Base-by-base conservation (phyloP, 306 rosid genomes). In the Glycine soja region DNA sequence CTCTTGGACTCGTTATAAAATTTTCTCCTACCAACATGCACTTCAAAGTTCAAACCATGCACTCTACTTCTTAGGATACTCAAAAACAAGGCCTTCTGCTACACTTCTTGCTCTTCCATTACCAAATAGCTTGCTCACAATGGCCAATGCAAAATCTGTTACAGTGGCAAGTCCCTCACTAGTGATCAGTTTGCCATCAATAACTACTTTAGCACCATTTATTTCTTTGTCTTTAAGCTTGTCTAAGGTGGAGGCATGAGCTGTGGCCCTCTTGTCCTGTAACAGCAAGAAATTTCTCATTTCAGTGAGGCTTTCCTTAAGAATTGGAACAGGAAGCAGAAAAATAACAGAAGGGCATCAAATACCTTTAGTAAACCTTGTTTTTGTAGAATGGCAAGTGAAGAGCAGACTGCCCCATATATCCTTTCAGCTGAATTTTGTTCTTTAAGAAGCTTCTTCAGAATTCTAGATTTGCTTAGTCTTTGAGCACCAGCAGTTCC, bases 71-170 rank as follows among this genome's bases (percentile, higher is more conserved):
- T 72, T 86, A 13, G 90, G 97, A 88, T 90, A 89, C 74, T 93
- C 90, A 47, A 89, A 89, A 83, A 93, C 96, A 76, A 95, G 92
- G 80, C 97, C 99, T 85, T 90, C 97, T 63, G 99, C 98, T 40
- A 95, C 96, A 85, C 99, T 93, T 90, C 94, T 93, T 19, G 97
- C 98, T 81, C 99, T 93, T 14, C 88, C 96, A 84, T 87, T 85
- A 51, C 97, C 98, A 80, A 89, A 90, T 46, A 93, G 89, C 87
- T 95, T 93, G 79, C 88, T 82, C 81, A 95, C 90, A 82, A 95
- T 86, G 84, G 88, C 93, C 92, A 95, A 78, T 3, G 98, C 88
- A 83, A 91, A 91, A 59, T 90, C 92, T 3, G 90, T 88, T 10
- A 86, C 92, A 40, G 93, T 86, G 50, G 91, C 84, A 62, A 88